Conservation (phyloP, 352 stramenopile species). For the Globisporangium polare region DNA sequence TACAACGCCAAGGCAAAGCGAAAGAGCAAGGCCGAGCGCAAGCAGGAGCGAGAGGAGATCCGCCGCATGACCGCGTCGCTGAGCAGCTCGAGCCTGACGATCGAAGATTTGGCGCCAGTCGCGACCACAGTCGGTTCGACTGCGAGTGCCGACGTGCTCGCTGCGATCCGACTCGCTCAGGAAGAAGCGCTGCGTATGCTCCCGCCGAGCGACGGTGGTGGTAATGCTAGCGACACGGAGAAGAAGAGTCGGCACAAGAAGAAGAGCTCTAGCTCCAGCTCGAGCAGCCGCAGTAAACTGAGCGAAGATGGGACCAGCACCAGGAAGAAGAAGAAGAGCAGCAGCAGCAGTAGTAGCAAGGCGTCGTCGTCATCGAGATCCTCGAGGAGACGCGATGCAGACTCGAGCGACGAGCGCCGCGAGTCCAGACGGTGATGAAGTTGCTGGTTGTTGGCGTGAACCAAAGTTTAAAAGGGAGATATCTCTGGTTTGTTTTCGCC, state of each 20-base stretch:
- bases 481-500: no score
- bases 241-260: conserved; percentile 32
- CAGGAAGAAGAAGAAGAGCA: conserved; percentile 20
- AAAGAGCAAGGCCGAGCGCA: conserved; percentile 31
- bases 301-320: conserved; percentile 13
- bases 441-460: background rate
- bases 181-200: conserved; percentile 69
- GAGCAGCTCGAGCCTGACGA: background rate
- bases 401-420: conserved; percentile 2
- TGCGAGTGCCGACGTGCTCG: conserved; percentile 47
- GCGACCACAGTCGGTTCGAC: background rate
- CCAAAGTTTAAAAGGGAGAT: background rate
- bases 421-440: conserved; percentile 4
- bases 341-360: conserved; percentile 27
- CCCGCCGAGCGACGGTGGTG: conserved; percentile 4
- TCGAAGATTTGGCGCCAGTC: background rate
- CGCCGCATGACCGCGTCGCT: conserved; percentile 28
- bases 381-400: conserved; percentile 1
- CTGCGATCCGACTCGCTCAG: conserved; percentile 63
- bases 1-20: conserved; percentile 35
- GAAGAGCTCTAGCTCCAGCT: conserved; percentile 19
- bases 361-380: conserved; percentile 16
- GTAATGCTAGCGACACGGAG: background rate
- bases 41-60: conserved; percentile 46
- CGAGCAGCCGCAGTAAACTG: conserved; percentile 9